Base-by-base conservation (phyloP, 345 rosid species). In the Capsella bursapastoris region DNA sequence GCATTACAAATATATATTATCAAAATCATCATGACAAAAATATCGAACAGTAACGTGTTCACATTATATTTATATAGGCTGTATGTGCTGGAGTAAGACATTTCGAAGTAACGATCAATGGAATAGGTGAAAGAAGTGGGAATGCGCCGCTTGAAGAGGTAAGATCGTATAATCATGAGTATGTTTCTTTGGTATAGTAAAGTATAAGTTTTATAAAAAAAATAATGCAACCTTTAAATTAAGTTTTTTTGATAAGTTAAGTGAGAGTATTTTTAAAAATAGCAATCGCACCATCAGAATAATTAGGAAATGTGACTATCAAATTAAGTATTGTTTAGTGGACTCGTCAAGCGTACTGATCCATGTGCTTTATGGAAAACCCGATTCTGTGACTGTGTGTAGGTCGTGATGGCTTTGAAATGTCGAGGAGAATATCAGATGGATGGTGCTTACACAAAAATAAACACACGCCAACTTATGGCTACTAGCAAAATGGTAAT, bases 121-220 rank as follows among this genome's bases (percentile, higher is more conserved):
- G 98, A 78, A 94, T 94, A 53, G 98, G 98, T 66, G 98, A 94
- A 74, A 87, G 98, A 78, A 90, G 97, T 68, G 98, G 97, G 58
- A 94, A 94, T 84, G 97, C 98, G 51, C 85, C 98, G 7, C 71
- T 94, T 79, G 98, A 94, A 84, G 98, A 94, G 96, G 98, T 91
- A 56, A 47, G 12, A 9, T 37, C 10, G 41, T 37, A 4, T 12
- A 8, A 37, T 8, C 41, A 37, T 37, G 4, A 37, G 41, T 37
- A 37, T 37, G 11, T 37, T 37, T 37, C 41, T 37, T 37, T 37
- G 41, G 41, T 37, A 37, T 38, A 69, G 45, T 12, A 41, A 11
- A 41, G 45, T 38, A 38, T 6, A 37, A 38, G 2, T 8, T 9
- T 38, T 0, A 38, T 22, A 22, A 1, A 22, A 22, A 22, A 22